Percentiles rank a stretch among this genome's conserved stretches.
Evolutionary conservation across 768 basidiomycete genomes (phyloP).

Genomic region (Mycena capillaripes): DNA sequence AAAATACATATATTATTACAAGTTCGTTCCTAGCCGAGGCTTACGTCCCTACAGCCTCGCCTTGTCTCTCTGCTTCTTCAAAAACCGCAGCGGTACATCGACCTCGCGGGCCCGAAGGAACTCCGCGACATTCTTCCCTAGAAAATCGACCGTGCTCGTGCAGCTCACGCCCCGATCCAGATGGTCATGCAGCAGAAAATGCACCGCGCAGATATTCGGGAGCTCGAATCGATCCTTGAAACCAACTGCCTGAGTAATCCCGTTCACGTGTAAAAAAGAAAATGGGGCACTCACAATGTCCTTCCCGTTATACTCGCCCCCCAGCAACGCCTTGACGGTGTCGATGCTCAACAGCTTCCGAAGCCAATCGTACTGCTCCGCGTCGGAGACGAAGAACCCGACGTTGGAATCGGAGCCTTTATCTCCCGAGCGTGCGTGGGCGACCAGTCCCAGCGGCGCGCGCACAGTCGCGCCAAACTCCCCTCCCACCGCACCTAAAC

Average conservation of each 20-base stretch:
- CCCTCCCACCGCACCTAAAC: too few relatives aligned
- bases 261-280: neutral
- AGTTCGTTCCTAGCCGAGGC: too few relatives aligned
- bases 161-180: constrained; percentile 37
- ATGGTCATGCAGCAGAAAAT: constrained; percentile 36
- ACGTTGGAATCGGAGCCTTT: constrained; percentile 37
- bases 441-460: constrained; percentile 33
- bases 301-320: constrained; percentile 33
- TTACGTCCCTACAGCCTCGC: too few relatives aligned
- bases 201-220: constrained; percentile 29
- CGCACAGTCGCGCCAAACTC: constrained; percentile 30
- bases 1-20: too few relatives aligned
- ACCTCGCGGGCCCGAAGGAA: constrained; percentile 34
- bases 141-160: constrained; percentile 35
- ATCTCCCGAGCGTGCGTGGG: constrained; percentile 34
- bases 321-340: constrained; percentile 28
- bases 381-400: constrained; percentile 27
- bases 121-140: constrained; percentile 38
- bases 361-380: constrained; percentile 33
- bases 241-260: too few relatives aligned
- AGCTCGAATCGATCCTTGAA: constrained; percentile 34
- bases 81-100: constrained; percentile 28
- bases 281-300: constrained; percentile 20
- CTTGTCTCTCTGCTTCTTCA: neutral
- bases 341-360: constrained; percentile 25